Evolutionary conservation across 78 protist genomes (phyloP), one percentile per base, ranked within the genome.

Genomic region (Dictyostelium firmibasis): DNA sequence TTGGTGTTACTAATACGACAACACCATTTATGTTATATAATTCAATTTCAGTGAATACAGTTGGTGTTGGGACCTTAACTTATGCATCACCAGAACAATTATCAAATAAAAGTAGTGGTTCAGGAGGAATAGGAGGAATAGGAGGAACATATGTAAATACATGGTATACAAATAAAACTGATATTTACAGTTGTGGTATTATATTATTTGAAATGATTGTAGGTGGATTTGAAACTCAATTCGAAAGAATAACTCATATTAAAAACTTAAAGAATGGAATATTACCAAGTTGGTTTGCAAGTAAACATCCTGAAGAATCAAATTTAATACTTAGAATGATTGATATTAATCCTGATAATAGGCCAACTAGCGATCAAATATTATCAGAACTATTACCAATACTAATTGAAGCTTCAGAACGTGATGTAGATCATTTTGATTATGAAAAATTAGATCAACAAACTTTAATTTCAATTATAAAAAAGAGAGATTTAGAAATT

Each of bases 131-230:
- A 50, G 67, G n/a, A 20, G 67, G 67, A 44, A n/a, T n/a, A n/a
- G 13, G 53, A 5, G 64, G n/a, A 53, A 25, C 25, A 53, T 57
- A 20, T 57, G 5, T 6, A 13, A 57, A 57, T 57, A 57, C 67
- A 16, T 57, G 67, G 67, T 89, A 89, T 33, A 79, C 87, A 5
- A 81, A 81, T 44, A 89, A 89, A 69, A 86, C 82, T 1, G 94
- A 89, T 81, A 81, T 89, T 2, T 89, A 81, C 29, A 89, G 94
- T 69, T 81, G 84, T 78, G 94, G 88, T 31, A 81, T 89, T 11
- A 89, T 89, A 27, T 70, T 89, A 1, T 89, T 89, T 60, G 94
- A 89, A 67, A 36, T 89, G 31, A 10, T 89, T 36, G 16, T 23
- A 20, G 57, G 75, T 69, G 83, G 67, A 44, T 89, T 78, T 69